Evolutionary conservation across 2,329 filamentous ascomycete genomes (phyloP).

Genomic region (Thelonectria discophora): DNA sequence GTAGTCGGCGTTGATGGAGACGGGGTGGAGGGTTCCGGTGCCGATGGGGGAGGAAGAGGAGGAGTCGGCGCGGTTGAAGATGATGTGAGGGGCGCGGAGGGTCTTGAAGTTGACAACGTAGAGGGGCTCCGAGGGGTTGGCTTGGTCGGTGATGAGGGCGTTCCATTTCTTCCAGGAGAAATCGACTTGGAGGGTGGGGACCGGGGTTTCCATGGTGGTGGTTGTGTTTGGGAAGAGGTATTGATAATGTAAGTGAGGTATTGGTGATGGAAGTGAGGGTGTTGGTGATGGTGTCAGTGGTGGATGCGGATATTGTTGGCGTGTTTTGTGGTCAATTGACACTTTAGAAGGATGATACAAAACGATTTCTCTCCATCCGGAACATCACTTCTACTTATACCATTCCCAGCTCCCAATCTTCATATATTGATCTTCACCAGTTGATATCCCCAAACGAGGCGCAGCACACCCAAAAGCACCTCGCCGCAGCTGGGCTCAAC

Average conservation of each 20-base stretch:
- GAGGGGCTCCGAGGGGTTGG: slow-evolving; percentile 17
- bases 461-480: background rate
- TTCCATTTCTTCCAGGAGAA: slow-evolving; percentile 33
- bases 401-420: background rate
- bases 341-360: background rate
- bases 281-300: background rate
- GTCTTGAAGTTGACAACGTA: slow-evolving; percentile 30
- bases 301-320: background rate
- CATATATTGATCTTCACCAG: background rate
- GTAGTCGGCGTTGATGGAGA: slow-evolving; percentile 37
- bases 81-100: slow-evolving; percentile 23
- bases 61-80: slow-evolving; percentile 21
- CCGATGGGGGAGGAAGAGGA: slow-evolving; percentile 13
- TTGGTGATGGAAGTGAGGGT: background rate
- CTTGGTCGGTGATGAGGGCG: slow-evolving; percentile 22
- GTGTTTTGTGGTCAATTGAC: background rate
- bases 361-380: background rate
- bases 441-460: background rate
- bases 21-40: slow-evolving; percentile 28
- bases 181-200: slow-evolving; percentile 25
- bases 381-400: background rate
- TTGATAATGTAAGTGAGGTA: background rate
- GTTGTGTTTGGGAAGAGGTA: background rate
- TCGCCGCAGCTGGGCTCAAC: background rate
- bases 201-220: background rate